Evolutionary conservation across 352 stramenopile genomes (phyloP), one percentile per base, ranked within the genome.

Genomic region (Halophytophthora batemanensis): DNA sequence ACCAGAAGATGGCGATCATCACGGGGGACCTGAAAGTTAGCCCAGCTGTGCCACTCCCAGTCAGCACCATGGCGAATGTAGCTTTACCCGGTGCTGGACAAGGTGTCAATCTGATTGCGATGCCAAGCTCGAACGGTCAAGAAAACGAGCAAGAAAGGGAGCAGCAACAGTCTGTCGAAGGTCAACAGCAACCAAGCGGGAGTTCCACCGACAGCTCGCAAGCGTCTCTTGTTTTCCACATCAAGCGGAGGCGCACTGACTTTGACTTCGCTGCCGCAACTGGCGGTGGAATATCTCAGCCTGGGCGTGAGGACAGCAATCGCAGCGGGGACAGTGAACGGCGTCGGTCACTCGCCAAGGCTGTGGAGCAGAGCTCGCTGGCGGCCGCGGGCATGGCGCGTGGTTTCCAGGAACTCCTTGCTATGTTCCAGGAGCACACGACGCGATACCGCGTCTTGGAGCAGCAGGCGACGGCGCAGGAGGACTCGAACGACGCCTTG

Each of bases 351-450:
- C 53, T 86, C 28, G 45, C 56, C 15, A 69, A 48, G 25, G 79
- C 74, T 3, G 69, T 86, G 21, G 69, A 83, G 59, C 69, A 83
- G 37, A 76, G 74, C 19, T 71, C 71, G 2, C 56, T 60, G 35
- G 69, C 74, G 18, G 72, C 71, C 18, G 74, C 72, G 1, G 61
- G 58, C 21, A 75, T 75, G 69, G 62, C 65, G 36, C 58, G 59
- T 22, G 69, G 65, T 36, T 75, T 78, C 43, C 65, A 78, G 50
- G 69, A 78, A 35, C 59, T 78, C 21, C 61, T 67, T 14, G 14
- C 28, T 7, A 57, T 74, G 33, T 74, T 76, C 44, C 62, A 76
- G 42, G 38, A 68, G 33, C 53, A 79, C 37, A 41, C 66, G 14
- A 38, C 47, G 14, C 59, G 59, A 22, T 71, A 58, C 25, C 45